Percentiles rank a stretch among this genome's conserved stretches.
Evolutionary conservation across 768 basidiomycete species (phyloP).

Genomic region (Tylopilus balloui): DNA sequence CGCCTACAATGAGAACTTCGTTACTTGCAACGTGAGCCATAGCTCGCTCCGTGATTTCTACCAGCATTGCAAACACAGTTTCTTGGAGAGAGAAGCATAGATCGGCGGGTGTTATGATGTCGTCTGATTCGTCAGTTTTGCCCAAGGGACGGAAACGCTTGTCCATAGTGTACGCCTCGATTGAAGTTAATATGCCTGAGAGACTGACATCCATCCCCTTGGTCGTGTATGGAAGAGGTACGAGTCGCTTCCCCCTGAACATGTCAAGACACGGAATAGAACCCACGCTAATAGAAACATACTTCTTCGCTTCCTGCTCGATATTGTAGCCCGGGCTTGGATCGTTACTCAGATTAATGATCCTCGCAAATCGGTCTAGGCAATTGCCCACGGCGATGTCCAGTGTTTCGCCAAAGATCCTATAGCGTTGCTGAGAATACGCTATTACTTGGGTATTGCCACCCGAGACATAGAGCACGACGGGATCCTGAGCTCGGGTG

Average conservation of each 20-base stretch:
- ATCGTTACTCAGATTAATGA: constrained; percentile 92
- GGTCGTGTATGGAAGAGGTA: constrained; percentile 88
- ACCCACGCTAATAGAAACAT: not conserved
- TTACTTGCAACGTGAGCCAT: constrained; percentile 98
- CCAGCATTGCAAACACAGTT: constrained; percentile 95
- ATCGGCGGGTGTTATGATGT: constrained; percentile 91
- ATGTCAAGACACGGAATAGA: constrained; percentile 3
- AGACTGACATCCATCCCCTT: constrained; percentile 99
- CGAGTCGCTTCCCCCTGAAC: constrained; percentile 72
- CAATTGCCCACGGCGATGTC: constrained; percentile 99
- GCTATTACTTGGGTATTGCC: constrained; percentile 99
- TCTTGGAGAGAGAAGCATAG: constrained; percentile 97
- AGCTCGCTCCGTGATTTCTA: constrained; percentile 97
- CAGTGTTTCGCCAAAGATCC: constrained; percentile 97
- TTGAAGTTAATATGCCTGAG: constrained; percentile 87
- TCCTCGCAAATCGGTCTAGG: constrained; percentile 92
- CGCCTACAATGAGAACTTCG: constrained; percentile 96
- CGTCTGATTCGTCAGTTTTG: constrained; percentile 36
- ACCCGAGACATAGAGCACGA: constrained; percentile 97
- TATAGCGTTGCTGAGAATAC: constrained; percentile 94
- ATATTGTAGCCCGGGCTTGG: constrained; percentile 97
- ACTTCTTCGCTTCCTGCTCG: constrained; percentile 93
- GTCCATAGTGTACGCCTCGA: constrained; percentile 84
- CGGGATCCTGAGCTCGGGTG: constrained; percentile 90
- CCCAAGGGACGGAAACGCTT: constrained; percentile 68